Percentiles rank a stretch among this genome's conserved stretches.
These are phyloP conservation scores for Teratosphaeriaceae sp. DNA, from an alignment of 2,329 filamentous ascomycete genomes.

Conservation along the genomic window DNA sequence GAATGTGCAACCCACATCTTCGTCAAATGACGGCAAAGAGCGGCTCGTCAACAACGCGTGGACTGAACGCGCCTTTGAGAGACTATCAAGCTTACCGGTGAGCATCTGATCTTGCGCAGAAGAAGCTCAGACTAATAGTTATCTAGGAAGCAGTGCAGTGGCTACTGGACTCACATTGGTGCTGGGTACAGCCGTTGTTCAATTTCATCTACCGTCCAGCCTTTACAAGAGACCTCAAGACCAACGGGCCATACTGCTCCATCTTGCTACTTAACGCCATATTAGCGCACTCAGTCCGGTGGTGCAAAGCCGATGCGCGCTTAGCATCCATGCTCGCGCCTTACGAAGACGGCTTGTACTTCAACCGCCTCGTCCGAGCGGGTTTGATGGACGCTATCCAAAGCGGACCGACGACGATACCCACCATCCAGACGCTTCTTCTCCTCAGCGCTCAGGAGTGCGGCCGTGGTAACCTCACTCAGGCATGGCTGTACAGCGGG, in stretches of 20 bases:
- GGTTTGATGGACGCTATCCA: neutral
- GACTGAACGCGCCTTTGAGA: neutral
- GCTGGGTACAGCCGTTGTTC: neutral
- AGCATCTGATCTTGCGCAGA: no score
- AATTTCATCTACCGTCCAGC: neutral
- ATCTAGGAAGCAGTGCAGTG: neutral
- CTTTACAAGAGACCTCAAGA: neutral
- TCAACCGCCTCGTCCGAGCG: neutral
- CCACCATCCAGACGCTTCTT: neutral
- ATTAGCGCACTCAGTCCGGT: neutral
- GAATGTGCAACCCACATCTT: neutral
- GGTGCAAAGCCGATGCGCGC: neutral
- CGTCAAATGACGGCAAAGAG: neutral
- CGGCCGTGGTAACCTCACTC: neutral
- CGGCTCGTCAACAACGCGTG: neutral
- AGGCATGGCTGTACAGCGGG: neutral
- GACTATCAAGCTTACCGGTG: neutral
- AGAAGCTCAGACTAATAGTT: neutral
- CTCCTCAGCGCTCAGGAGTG: neutral
- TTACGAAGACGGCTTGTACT: neutral
- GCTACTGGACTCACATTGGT: neutral
- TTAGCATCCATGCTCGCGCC: neutral
- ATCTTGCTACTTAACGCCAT: neutral
- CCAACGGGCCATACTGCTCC: neutral
- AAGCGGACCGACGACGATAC: neutral